phyloP scores from a whole-genome alignment of 805 yeast species.

The Schwanniomyces occidentalis region DNA sequence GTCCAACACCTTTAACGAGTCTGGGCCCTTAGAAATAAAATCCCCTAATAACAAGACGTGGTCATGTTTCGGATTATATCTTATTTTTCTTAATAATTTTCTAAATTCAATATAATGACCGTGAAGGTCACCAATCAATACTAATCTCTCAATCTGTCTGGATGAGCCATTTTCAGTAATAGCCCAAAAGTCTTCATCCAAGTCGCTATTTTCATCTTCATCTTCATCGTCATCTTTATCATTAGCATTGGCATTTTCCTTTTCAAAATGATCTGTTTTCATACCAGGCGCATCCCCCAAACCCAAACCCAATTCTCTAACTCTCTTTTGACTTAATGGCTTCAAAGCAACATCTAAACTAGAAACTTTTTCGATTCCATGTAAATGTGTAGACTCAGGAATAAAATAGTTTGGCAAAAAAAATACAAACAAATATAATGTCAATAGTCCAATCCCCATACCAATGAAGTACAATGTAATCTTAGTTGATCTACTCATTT shows the following conservation, averaged over 20 bases:
- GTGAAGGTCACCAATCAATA: constrained; percentile 86
- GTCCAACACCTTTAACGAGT: constrained; percentile 68
- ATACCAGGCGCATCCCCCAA: constrained; percentile 1
- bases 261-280: not conserved
- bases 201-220: constrained; percentile 3
- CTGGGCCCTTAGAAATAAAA: constrained; percentile 80
- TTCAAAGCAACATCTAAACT: constrained; percentile 23
- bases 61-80: constrained; percentile 50
- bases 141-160: constrained; percentile 44
- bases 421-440: constrained; percentile 31
- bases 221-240: constrained; percentile 8
- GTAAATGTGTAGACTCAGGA: constrained; percentile 30
- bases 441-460: constrained; percentile 12
- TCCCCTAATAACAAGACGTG: constrained; percentile 77
- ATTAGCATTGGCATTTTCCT: constrained; percentile 2
- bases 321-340: constrained; percentile 22
- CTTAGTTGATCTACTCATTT: constrained; percentile 14
- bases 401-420: constrained; percentile 34
- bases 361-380: constrained; percentile 24
- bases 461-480: constrained; percentile 13
- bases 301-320: constrained; percentile 15
- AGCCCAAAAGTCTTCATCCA: too few relatives aligned
- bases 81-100: constrained; percentile 51
- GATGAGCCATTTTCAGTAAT: not conserved
- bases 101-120: constrained; percentile 64